Evolutionary conservation across 1,284 basidiomycete species (phyloP), one percentile per base, ranked within the genome.

Genomic region (Moesziomyces sp.): DNA sequence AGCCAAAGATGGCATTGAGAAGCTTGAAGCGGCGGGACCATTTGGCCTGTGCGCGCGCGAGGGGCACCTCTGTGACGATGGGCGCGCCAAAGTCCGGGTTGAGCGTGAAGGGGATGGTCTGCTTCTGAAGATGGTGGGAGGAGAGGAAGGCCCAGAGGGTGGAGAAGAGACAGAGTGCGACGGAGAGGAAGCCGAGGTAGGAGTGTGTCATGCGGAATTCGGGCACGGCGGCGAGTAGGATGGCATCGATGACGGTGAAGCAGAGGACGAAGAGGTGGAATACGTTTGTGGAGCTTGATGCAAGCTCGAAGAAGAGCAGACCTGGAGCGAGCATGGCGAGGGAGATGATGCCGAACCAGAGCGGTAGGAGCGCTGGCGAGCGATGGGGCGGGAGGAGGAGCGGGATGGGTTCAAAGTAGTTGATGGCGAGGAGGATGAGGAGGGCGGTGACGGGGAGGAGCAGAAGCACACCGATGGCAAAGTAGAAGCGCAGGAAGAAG

Each of bases 291-390:
- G 69, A 58, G 19, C 64, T 64, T 4, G 70, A 69, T 10, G 69
- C 71, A 13, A 78, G 65, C 60, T 78, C 77, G 46, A 78, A 77
- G 61, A 77, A 74, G 52, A 76, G 55, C 19, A 79, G 47, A 4
- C 70, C 65, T 1, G 75, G 75, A 1, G 50, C 69, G 4, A 77
- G 55, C 58, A 77, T 65, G 40, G 71, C 61, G 3, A 74, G 34
- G 5, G 77, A 70, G 24, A 71, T 58, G 47, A 76, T 26, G 57
- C 57, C 57, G 46, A 76, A 61, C 73, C 76, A 78, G n/a, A 77
- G 47, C n/a, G 75, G 70, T 10, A 74, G 26, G 18, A 71, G 48
- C 6, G 70, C 58, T 5, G 74, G 74, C 8, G 67, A 69, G 35
- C 63, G 64, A n/a, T 74, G 71, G 13, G 66, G 60, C 5, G 74